Evolutionary conservation across 2,329 filamentous ascomycete species (phyloP).

Genomic region (Sphaerulina populicola): DNA sequence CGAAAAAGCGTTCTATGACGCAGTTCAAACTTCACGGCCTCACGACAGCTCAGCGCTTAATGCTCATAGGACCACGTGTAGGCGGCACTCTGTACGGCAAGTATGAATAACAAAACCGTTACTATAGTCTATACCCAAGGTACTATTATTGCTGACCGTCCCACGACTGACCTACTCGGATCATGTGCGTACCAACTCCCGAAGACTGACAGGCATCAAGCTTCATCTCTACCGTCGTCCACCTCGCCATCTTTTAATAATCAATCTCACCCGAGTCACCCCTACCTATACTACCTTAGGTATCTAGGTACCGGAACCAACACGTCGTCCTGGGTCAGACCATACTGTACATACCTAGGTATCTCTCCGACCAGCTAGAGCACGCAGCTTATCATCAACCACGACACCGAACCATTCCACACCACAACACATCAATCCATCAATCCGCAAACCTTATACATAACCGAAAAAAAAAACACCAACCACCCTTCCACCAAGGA

Average conservation of each 20-base stretch:
- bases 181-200: not conserved
- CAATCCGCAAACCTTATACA: not conserved
- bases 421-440: not conserved
- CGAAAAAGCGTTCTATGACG: slow-evolving; percentile 1
- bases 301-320: not conserved
- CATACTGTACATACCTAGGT: too few species aligned
- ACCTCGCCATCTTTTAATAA: not conserved
- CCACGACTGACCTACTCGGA: slow-evolving; percentile 4
- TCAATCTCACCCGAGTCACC: slow-evolving; percentile 1
- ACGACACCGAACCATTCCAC: too few species aligned
- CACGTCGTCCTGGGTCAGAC: too few species aligned
- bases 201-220: slow-evolving; percentile 4
- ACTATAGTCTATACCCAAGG: too few species aligned
- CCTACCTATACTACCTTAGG: not conserved
- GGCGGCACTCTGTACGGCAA: not conserved
- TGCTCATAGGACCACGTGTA: slow-evolving; percentile 2
- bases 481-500: too few species aligned
- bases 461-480: too few species aligned
- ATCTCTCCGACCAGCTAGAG: too few species aligned
- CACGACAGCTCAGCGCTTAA: slow-evolving; percentile 2
- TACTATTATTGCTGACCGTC: not conserved
- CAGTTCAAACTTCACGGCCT: slow-evolving; percentile 1
- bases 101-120: not conserved
- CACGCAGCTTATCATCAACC: too few species aligned
- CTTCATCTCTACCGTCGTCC: not conserved